phyloP scores from a whole-genome alignment of 768 basidiomycete genomes.

The Boletus patriciae region DNA sequence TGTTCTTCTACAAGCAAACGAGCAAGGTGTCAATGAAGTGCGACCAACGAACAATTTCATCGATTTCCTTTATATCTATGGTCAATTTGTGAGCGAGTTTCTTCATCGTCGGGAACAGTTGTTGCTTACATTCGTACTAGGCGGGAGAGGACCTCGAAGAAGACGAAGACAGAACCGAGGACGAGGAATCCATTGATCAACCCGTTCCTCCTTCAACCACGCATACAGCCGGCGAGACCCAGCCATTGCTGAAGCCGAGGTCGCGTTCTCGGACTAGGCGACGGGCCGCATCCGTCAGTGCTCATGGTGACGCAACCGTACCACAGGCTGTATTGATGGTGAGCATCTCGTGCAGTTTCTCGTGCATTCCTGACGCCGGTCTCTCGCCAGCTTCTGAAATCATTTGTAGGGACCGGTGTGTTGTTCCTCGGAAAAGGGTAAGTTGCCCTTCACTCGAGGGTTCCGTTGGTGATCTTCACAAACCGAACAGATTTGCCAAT shows the following conservation, averaged over 20 bases:
- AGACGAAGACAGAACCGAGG: slow-evolving; percentile 65
- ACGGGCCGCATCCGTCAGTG: slow-evolving; percentile 54
- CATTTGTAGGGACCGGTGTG: slow-evolving; percentile 94
- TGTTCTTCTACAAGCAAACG: slow-evolving; percentile 67
- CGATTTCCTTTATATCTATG: slow-evolving; percentile 92
- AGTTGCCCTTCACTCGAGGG: not conserved
- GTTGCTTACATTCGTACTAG: slow-evolving; percentile 42
- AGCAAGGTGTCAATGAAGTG: slow-evolving; percentile 60
- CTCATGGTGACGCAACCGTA: slow-evolving; percentile 84
- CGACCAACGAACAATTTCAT: slow-evolving; percentile 82
- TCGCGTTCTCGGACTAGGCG: slow-evolving; percentile 57
- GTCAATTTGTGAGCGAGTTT: slow-evolving; percentile 79
- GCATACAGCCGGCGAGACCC: slow-evolving; percentile 42
- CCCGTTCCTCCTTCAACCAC: slow-evolving; percentile 9
- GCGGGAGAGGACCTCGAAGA: slow-evolving; percentile 92
- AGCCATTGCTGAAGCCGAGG: slow-evolving; percentile 53
- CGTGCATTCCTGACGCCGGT: not conserved
- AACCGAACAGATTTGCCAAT: slow-evolving; percentile 75
- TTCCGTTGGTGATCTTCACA: slow-evolving; percentile 6
- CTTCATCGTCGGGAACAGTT: not conserved
- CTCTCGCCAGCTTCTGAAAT: slow-evolving; percentile 72
- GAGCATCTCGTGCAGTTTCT: slow-evolving; percentile 20
- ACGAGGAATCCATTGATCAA: slow-evolving; percentile 49
- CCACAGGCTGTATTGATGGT: slow-evolving; percentile 94
- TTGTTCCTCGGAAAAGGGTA: slow-evolving; percentile 94